These are phyloP conservation scores for Moringa oleifera DNA, from an alignment of 345 rosid genomes.

Conservation along the genomic window DNA sequence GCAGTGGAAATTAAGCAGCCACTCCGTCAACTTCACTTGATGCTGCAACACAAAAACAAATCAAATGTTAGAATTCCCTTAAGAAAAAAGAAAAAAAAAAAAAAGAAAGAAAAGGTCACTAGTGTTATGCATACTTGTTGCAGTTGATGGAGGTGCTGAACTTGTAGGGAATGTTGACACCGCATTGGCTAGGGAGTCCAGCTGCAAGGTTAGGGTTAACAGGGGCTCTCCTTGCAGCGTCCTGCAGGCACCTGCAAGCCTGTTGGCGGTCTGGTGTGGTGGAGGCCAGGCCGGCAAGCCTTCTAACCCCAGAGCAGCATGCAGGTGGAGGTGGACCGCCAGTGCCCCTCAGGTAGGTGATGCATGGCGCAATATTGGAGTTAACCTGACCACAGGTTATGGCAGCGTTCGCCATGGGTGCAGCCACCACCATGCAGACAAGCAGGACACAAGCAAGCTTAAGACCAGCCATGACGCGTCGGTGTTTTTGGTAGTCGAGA, in stretches of 20 bases:
- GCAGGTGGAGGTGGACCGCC: not conserved
- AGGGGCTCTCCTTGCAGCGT: not conserved
- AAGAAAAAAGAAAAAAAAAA: too few species aligned
- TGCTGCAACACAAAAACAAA: too few species aligned
- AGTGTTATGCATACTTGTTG: slow-evolving; percentile 18
- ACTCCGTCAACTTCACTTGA: too few species aligned
- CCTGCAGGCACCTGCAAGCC: slow-evolving; percentile 24
- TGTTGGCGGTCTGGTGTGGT: slow-evolving; percentile 25
- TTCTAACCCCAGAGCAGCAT: slow-evolving; percentile 22
- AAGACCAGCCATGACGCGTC: too few species aligned
- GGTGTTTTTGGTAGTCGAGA: too few species aligned
- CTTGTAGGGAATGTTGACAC: slow-evolving; percentile 18
- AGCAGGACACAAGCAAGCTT: too few species aligned
- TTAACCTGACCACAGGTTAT: too few species aligned
- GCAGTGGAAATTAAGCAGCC: too few species aligned
- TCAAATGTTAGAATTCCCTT: too few species aligned
- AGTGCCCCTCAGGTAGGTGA: slow-evolving; percentile 17
- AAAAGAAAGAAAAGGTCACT: too few species aligned
- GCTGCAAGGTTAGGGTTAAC: slow-evolving; percentile 17
- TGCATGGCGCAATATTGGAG: slow-evolving; percentile 12
- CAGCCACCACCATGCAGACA: too few species aligned
- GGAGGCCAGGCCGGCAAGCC: slow-evolving; percentile 16
- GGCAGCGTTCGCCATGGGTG: too few species aligned
- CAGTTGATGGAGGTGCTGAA: slow-evolving; percentile 28
- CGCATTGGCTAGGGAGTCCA: slow-evolving; percentile 16